Evolutionary conservation across 2,329 filamentous ascomycete genomes (phyloP), one percentile per base, ranked within the genome.

Genomic region (Paecilomyces sp.): DNA sequence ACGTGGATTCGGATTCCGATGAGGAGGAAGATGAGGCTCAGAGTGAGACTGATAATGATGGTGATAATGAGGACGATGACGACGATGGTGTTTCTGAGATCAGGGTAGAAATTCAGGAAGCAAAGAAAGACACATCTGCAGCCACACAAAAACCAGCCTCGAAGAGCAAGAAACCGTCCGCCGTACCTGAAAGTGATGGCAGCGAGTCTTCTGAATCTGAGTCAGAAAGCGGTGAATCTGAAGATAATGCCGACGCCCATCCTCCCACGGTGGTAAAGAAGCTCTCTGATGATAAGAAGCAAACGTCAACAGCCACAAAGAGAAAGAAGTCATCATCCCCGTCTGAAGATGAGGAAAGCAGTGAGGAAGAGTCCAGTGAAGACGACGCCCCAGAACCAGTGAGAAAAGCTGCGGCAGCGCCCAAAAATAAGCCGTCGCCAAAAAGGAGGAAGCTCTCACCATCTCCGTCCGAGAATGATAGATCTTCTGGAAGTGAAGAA

Each of bases 1-100:
- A 58, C 31, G 62, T 58, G 1, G 61, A 67, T 31, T 63, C 60
- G 12, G 61, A 62, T 7, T 57, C 60, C 18, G 59, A 58, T 36
- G 55, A 51, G 24, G 58, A 55, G 24, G 57, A 57, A 5, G 54
- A 57, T 18, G 58, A 56, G n/a, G 59, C 58, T n/a, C 22, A 36
- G 25, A 54, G 54, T 15, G 58, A 56, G n/a, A 58, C 59, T n/a
- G 25, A 36, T 34, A 58, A 58, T n/a, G 25, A 36, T 34, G 54
- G 56, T 53, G 30, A 24, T 18, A 41, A 51, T 31, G 25, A 11
- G n/a, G 24, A 34, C 53, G 30, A 24, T 18, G 36, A 51, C 51
- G 18, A 11, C 25, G 24, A 34, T 57, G n/a, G 25, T 12, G 13
- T 24, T 47, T 28, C 55, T 30, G 31, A 55, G 18, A 34, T 30